These are phyloP conservation scores for Zygoascus meyerae DNA, from an alignment of 1,139 yeast species.

Conservation along the genomic window DNA sequence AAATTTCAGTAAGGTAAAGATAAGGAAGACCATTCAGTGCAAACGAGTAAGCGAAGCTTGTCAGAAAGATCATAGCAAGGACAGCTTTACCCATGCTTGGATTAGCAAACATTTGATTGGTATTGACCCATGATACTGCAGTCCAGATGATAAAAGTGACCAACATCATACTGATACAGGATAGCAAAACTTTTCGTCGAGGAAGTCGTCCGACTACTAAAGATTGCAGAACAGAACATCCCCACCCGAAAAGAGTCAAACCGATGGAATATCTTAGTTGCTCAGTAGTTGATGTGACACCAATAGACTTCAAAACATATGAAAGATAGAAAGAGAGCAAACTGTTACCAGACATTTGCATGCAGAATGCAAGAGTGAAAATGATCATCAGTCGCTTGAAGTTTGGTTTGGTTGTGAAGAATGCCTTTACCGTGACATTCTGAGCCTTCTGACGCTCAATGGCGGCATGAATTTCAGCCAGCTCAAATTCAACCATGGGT, in stretches of 20 bases:
- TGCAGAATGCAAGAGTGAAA: constrained; percentile 21
- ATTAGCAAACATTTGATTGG: constrained; percentile 19
- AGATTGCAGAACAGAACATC: constrained; percentile 65
- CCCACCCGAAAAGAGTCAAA: constrained; percentile 63
- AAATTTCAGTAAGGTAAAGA: constrained; percentile 33
- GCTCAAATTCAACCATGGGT: constrained; percentile 21
- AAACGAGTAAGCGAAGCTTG: constrained; percentile 18
- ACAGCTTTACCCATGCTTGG: constrained; percentile 23
- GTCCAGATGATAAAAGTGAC: constrained; percentile 25
- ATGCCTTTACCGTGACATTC: constrained; percentile 27
- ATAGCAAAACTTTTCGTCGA: constrained; percentile 47
- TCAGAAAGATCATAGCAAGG: constrained; percentile 24
- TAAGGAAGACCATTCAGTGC: constrained; percentile 27
- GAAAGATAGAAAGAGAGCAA: constrained; percentile 13
- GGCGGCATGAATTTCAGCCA: constrained; percentile 21
- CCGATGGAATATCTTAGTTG: constrained; percentile 26
- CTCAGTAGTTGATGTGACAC: constrained; percentile 9
- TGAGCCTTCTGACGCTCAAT: constrained; percentile 18
- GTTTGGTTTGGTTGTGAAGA: constrained; percentile 35
- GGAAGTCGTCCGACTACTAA: constrained; percentile 16
- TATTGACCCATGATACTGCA: constrained; percentile 24
- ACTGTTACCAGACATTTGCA: constrained; percentile 15
- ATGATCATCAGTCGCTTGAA: constrained; percentile 38
- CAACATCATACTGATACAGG: constrained; percentile 26
- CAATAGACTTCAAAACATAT: constrained; percentile 12